Evolutionary conservation across 257 asterid genomes (phyloP).

Genomic region (Solanum neorickii): DNA sequence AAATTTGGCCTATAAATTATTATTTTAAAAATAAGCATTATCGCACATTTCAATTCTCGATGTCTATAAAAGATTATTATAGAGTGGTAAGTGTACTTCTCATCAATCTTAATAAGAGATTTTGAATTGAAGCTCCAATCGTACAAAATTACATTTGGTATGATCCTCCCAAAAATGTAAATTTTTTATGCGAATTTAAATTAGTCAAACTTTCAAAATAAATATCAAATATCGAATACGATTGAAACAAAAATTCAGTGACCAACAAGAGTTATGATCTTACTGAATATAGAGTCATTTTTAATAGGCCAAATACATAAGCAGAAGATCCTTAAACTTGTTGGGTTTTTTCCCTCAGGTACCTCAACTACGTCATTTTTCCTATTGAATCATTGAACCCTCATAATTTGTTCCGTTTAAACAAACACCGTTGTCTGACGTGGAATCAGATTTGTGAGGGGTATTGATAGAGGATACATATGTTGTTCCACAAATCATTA

Average conservation of each 20-base stretch:
- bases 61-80: too few relatives aligned
- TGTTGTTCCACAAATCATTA: too few relatives aligned
- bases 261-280: neutral
- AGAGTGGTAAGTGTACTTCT: neutral
- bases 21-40: neutral
- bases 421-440: too few relatives aligned
- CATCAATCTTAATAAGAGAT: neutral
- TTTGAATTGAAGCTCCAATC: neutral
- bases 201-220: neutral
- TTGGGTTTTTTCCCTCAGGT: too few relatives aligned
- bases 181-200: neutral
- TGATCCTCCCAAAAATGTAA: neutral
- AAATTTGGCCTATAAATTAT: neutral
- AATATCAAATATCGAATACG: rapidly evolving
- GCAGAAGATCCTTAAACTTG: too few relatives aligned
- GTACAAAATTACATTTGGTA: neutral
- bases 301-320: neutral
- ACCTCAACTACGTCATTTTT: too few relatives aligned
- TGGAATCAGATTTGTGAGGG: too few relatives aligned
- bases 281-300: neutral
- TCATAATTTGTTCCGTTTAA: too few relatives aligned
- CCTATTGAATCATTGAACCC: too few relatives aligned
- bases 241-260: neutral
- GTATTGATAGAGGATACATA: too few relatives aligned
- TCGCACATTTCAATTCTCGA: neutral